Evolutionary conservation across 169 alveolate species (phyloP), one percentile per base, ranked within the genome.

Genomic region (Eimeria sp.): DNA sequence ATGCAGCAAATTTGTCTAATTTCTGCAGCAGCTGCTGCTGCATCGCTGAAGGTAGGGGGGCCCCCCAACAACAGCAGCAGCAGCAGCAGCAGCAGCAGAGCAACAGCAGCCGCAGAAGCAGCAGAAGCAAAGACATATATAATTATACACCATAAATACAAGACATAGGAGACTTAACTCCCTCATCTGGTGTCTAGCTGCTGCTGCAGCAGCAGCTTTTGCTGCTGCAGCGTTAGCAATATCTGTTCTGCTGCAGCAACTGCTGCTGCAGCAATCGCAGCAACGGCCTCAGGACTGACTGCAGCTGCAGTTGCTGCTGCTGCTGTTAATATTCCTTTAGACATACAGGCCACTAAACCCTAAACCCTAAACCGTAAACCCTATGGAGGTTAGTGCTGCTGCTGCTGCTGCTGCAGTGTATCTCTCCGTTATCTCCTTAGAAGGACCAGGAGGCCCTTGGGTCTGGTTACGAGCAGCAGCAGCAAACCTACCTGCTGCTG

Each of bases 241-340:
- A 34, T 34, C 0, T 34, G 3, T 34, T 34, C 40, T 54, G 61
- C 61, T 54, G 61, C 61, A 11, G 61, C 61, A 11, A 54, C 78
- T 27, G 20, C 27, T 67, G 3, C 78, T 67, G 25, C 78, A 14
- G 78, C 78, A n/a, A 27, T 18, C 20, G 78, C 78, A 14, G 78
- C 14, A 13, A 27, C 27, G 2, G 72, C 25, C 72, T 25, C 2
- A 61, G 4, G 72, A 61, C 4, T 2, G 4, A 1, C 78, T 14
- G 78, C 78, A 1, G 40, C 78, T n/a, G 78, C 78, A 67, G 78
- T 25, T n/a, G 84, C 84, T 73, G 84, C 84, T 73, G 84, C 84
- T 27, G 49, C 49, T 73, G 51, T 49, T 30, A 16, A 10, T 3
- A 16, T 22, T 20, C 22, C 51, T 5, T 30, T n/a, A 14, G 22